Evolutionary conservation across 768 basidiomycete genomes (phyloP).

Genomic region (Pleurotus sapidus): DNA sequence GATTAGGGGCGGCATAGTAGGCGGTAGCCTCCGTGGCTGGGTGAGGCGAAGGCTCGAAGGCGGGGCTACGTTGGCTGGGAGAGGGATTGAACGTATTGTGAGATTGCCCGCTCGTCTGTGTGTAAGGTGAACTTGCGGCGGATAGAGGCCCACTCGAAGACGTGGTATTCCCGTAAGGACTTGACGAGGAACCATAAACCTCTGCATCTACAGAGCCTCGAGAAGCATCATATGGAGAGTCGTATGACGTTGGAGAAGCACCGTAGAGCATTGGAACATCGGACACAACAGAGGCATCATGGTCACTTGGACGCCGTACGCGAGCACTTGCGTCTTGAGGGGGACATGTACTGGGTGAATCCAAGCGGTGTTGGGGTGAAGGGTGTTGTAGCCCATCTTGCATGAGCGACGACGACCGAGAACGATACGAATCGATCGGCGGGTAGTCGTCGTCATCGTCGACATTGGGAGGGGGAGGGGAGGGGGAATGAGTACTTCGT

Average conservation of each 20-base stretch:
- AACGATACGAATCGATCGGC: background rate
- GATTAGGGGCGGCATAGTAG: background rate
- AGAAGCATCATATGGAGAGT: constrained; percentile 1
- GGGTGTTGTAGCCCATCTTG: background rate
- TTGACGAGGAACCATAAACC: background rate
- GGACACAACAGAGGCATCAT: background rate
- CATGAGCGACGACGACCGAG: background rate
- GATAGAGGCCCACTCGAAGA: background rate
- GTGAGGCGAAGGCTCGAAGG: background rate
- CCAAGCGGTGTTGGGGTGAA: background rate
- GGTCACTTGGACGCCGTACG: background rate
- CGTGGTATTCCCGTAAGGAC: constrained; percentile 1
- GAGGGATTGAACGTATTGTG: background rate
- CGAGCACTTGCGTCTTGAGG: background rate
- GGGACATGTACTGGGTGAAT: background rate
- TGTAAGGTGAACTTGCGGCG: constrained; percentile 1
- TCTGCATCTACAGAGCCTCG: background rate
- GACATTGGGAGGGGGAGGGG: no score
- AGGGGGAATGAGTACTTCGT: no score
- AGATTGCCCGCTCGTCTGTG: background rate
- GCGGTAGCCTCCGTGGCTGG: background rate
- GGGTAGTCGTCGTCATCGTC: no score
- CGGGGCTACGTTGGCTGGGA: background rate
- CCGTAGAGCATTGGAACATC: background rate
- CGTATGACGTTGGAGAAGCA: background rate